A percentile compares a stretch with the other conserved stretches of the same genome.
Evolutionary conservation across 73 alveolate species (phyloP).

Genomic region (Paramecium octaurelia): DNA sequence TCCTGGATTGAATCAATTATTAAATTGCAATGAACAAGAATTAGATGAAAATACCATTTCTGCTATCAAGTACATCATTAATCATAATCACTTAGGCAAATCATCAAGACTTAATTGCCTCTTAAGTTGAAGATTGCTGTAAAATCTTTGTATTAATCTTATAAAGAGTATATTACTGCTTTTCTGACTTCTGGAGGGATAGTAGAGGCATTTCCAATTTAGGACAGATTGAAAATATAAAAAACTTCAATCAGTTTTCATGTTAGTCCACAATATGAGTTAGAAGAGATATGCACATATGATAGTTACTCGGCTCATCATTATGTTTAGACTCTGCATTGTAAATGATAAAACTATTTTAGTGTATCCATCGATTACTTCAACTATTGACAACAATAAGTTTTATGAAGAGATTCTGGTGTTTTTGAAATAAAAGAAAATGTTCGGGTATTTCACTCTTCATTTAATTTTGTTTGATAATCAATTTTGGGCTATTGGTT

Average conservation of each 20-base stretch:
- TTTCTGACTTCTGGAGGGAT: neutral
- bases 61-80: neutral
- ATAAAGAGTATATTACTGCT: conserved; percentile 3
- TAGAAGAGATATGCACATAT: neutral
- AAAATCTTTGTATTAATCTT: neutral
- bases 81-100: neutral
- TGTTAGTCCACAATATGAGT: neutral
- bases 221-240: neutral
- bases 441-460: conserved; percentile 42
- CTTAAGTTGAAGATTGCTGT: conserved; percentile 27
- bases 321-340: neutral
- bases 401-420: neutral
- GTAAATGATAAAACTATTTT: neutral
- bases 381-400: neutral
- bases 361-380: conserved; percentile 6
- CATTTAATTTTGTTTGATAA: neutral
- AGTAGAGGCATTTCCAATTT: neutral
- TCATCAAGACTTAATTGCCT: neutral
- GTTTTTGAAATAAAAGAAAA: neutral
- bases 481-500: conserved; percentile 24
- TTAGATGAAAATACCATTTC: conserved; percentile 8
- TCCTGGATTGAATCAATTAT: conserved; percentile 6
- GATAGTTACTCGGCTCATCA: neutral
- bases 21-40: neutral
- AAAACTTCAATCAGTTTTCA: conserved; percentile 21